Evolutionary conservation across 2,329 filamentous ascomycete species (phyloP), one percentile per base, ranked within the genome.

Genomic region (Penicillium capsulatum): DNA sequence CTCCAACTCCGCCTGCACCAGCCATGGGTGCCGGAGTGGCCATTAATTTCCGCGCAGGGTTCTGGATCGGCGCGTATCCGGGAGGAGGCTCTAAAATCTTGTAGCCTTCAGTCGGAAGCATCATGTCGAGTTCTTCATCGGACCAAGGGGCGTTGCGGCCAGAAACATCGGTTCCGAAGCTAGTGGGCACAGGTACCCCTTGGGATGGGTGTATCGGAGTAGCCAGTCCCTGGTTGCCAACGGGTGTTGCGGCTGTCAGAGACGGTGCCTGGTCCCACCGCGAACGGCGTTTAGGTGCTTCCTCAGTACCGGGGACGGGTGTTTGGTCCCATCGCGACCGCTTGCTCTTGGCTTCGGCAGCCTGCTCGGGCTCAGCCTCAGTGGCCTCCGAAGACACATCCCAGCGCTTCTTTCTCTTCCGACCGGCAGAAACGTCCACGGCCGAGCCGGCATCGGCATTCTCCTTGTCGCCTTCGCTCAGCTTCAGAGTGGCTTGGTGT

Each of bases 351-450:
- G 68, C 66, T 36, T 81, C 77, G 16, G 74, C 66, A 27, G 70
- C 56, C 16, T 72, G 61, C n/a, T 71, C 67, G n/a, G 71, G 59
- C 32, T 73, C 67, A 13, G 69, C 58, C 11, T 68, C 58, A 15
- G 74, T 68, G 4, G 71, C 67, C 27, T 78, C 73, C 5, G 76
- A 72, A n/a, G 81, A 73, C 14, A 90, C 82, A 65, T 96, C 91
- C 92, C 92, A 98, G 66, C 92, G 81, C 74, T 94, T 88, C 76
- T 95, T 96, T 59, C 90, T 81, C 75, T 92, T 92, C 45, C 83
- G 79, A 22, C 81, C 79, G 16, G 78, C 71, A 7, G 75, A 11
- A 7, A 28, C 77, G 48, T 76, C 73, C 54, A 84, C 78, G 34
- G 85, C 76, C 36, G 84, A 77, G 31, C 81, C 83, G 45, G 78